Conservation (phyloP, 768 basidiomycete species). For the Psilocybe cubensis region DNA sequence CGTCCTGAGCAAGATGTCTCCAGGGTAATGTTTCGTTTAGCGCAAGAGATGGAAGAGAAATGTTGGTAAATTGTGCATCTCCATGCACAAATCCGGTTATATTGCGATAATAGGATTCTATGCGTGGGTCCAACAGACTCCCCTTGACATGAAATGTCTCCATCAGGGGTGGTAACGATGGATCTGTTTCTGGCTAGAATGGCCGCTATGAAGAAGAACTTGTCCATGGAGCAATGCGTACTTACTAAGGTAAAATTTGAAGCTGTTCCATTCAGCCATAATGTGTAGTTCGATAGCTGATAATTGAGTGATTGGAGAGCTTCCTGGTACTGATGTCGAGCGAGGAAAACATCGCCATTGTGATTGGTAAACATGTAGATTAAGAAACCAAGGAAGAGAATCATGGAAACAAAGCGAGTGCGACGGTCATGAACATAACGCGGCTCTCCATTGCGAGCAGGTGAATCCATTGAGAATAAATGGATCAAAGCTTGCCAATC, state of each 20-base stretch:
- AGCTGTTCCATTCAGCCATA: slow-evolving; percentile 71
- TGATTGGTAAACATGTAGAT: slow-evolving; percentile 82
- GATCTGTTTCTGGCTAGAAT: slow-evolving; percentile 50
- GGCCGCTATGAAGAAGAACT: slow-evolving; percentile 18
- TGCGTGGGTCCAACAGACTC: slow-evolving; percentile 43
- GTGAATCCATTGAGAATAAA: slow-evolving; percentile 26
- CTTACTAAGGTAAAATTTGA: slow-evolving; percentile 69
- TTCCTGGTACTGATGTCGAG: slow-evolving; percentile 68
- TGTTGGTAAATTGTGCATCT: slow-evolving; percentile 61
- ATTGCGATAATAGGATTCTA: slow-evolving; percentile 71
- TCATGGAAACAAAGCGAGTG: slow-evolving; percentile 59
- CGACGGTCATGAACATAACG: slow-evolving; percentile 30
- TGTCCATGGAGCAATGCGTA: neutral
- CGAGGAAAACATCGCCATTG: slow-evolving; percentile 67
- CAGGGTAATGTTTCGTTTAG: slow-evolving; percentile 47
- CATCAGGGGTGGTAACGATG: slow-evolving; percentile 48
- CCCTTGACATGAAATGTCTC: slow-evolving; percentile 51
- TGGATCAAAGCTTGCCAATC: neutral
- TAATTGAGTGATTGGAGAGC: slow-evolving; percentile 58
- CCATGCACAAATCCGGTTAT: slow-evolving; percentile 82
- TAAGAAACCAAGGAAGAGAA: slow-evolving; percentile 75
- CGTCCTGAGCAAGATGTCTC: slow-evolving; percentile 51
- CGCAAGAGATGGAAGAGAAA: slow-evolving; percentile 50
- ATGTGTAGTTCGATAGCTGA: slow-evolving; percentile 73
- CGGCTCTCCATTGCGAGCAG: slow-evolving; percentile 40